Evolutionary conservation across 495 filamentous ascomycete species (phyloP).

Genomic region (Parathielavia appendiculata): DNA sequence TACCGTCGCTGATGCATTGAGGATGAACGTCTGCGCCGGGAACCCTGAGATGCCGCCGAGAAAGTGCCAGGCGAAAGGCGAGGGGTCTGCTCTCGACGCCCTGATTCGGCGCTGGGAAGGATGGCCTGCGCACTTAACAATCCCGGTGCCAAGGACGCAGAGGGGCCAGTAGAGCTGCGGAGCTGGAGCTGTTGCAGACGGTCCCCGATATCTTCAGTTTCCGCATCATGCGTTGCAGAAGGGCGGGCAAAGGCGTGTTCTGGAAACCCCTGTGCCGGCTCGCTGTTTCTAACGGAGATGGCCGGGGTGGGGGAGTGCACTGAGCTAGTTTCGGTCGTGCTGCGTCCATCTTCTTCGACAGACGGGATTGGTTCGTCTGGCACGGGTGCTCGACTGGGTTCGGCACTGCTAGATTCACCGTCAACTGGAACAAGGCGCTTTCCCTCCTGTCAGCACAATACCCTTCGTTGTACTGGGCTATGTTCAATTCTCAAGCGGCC

Average conservation of each 20-base stretch:
- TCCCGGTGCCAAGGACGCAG: background rate
- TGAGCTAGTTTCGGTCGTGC: background rate
- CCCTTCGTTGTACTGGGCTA: no score
- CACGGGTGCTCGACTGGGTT: background rate
- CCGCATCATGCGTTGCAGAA: background rate
- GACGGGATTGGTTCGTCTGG: conserved; percentile 1
- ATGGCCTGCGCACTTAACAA: background rate
- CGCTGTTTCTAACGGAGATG: background rate
- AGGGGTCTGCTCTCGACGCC: background rate
- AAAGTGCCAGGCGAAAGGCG: background rate
- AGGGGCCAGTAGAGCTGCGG: background rate
- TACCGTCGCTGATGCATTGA: conserved; percentile 2
- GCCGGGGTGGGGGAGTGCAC: background rate
- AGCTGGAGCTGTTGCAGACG: background rate
- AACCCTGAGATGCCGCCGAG: background rate
- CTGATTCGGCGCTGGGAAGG: background rate
- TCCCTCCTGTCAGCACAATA: no score
- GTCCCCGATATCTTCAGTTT: background rate
- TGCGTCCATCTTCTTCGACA: background rate
- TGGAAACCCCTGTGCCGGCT: background rate
- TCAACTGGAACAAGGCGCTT: no score
- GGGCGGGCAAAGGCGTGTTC: background rate
- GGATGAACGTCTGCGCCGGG: background rate
- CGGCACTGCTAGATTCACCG: background rate
- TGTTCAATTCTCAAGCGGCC: no score